Evolutionary conservation across 352 stramenopile species (phyloP).

Genomic region (Phytophthora parvispora): DNA sequence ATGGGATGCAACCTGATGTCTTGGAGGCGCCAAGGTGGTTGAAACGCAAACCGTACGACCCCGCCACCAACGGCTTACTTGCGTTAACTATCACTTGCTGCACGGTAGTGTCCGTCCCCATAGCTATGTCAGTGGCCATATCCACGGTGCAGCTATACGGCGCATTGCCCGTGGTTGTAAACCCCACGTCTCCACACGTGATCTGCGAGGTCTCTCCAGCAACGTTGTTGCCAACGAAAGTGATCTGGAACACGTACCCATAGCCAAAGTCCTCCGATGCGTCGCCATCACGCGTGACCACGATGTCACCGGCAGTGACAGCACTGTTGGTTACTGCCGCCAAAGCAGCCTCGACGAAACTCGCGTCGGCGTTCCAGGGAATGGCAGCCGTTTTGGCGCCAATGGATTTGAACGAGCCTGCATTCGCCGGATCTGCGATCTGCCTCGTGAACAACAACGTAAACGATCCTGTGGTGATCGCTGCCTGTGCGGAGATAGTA

Average conservation of each 20-base stretch:
- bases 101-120: conserved; percentile 73
- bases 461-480: conserved; percentile 63
- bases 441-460: conserved; percentile 55
- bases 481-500: conserved; percentile 54
- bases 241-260: conserved; percentile 81
- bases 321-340: conserved; percentile 29
- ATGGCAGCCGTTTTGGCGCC: conserved; percentile 40
- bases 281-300: conserved; percentile 83
- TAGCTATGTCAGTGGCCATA: conserved; percentile 75
- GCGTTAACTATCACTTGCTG: conserved; percentile 79
- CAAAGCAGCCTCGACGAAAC: conserved; percentile 44
- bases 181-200: conserved; percentile 7
- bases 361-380: conserved; percentile 54
- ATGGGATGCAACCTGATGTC: conserved; percentile 65
- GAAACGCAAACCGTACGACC: conserved; percentile 72
- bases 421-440: conserved; percentile 11
- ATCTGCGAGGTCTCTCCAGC: conserved; percentile 60
- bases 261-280: conserved; percentile 62
- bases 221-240: conserved; percentile 77
- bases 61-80: conserved; percentile 57
- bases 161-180: conserved; percentile 42
- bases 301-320: conserved; percentile 57
- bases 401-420: conserved; percentile 36
- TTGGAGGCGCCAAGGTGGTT: conserved; percentile 41
- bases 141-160: conserved; percentile 39